These are phyloP conservation scores for Penicillium lividum DNA, from an alignment of 495 filamentous ascomycete genomes.

Conservation along the genomic window DNA sequence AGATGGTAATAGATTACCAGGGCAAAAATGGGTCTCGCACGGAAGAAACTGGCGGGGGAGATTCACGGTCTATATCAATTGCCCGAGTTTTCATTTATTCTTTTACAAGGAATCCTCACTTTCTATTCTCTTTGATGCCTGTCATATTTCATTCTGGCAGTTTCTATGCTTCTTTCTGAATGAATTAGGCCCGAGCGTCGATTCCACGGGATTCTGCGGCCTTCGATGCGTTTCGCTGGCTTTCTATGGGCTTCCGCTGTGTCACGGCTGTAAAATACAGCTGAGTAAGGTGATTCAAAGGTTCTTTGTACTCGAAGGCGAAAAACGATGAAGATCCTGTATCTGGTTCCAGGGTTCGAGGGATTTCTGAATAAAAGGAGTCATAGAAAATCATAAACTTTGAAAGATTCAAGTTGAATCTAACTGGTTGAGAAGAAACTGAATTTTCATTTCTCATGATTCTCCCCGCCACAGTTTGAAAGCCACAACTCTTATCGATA, in stretches of 20 bases:
- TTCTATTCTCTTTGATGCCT: constrained; percentile 6
- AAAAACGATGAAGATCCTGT: neutral
- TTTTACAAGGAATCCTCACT: constrained; percentile 6
- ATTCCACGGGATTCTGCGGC: constrained; percentile 33
- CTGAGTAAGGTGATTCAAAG: constrained; percentile 5
- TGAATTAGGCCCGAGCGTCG: constrained; percentile 35
- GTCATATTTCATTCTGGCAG: constrained; percentile 25
- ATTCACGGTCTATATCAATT: neutral
- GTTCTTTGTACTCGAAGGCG: neutral
- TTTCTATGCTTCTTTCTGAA: constrained; percentile 18
- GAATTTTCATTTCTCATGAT: neutral
- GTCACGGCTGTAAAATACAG: constrained; percentile 6
- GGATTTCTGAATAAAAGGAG: no score
- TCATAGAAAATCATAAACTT: neutral
- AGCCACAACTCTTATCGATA: constrained; percentile 30
- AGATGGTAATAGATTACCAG: constrained; percentile 26
- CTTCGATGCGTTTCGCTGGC: constrained; percentile 36
- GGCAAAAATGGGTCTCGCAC: neutral
- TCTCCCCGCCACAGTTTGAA: constrained; percentile 11
- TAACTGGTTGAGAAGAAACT: neutral
- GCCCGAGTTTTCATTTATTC: neutral
- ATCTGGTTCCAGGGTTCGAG: neutral
- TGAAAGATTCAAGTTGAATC: neutral
- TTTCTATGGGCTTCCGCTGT: constrained; percentile 28
- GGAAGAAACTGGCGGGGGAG: neutral